A percentile compares a stretch with the other conserved stretches of the same genome.
Conservation (phyloP, 371 early-diverging fungal species). For the Apophysomyces ossiformis region DNA sequence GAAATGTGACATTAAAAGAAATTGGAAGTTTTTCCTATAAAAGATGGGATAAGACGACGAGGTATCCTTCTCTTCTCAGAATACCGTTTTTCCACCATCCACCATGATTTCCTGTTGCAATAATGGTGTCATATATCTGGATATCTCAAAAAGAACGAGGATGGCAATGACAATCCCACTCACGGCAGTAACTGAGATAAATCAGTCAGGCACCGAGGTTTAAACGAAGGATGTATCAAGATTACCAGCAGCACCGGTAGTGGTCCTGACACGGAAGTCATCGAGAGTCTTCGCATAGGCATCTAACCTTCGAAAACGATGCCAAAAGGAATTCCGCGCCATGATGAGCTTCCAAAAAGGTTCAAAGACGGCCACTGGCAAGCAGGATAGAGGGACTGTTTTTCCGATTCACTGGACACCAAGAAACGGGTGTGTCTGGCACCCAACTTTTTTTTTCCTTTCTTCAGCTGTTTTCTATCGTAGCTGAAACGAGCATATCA, state of each 20-base stretch:
- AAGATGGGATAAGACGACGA: neutral
- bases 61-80: neutral
- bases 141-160: conserved; percentile 80
- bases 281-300: conserved; percentile 98
- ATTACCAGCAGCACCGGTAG: conserved; percentile 83
- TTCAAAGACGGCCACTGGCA: neutral
- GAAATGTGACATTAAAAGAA: conserved; percentile 88
- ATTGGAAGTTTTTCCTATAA: conserved; percentile 80
- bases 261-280: conserved; percentile 92
- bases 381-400: neutral
- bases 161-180: conserved; percentile 71
- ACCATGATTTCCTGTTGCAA: conserved; percentile 81
- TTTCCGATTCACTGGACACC: neutral
- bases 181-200: conserved; percentile 72
- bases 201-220: neutral
- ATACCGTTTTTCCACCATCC: conserved; percentile 76
- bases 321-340: conserved; percentile 45
- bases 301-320: conserved; percentile 77
- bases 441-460: neutral
- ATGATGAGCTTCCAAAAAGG: conserved; percentile 10
- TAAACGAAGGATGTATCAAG: neutral
- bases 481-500: neutral
- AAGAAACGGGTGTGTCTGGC: neutral
- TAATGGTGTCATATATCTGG: conserved; percentile 71
- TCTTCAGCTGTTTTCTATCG: neutral